Percentiles rank a stretch among this genome's conserved stretches.
These are phyloP conservation scores for Apiotrichum akiyoshidainum DNA, from an alignment of 1,284 basidiomycete species.

Conservation along the genomic window DNA sequence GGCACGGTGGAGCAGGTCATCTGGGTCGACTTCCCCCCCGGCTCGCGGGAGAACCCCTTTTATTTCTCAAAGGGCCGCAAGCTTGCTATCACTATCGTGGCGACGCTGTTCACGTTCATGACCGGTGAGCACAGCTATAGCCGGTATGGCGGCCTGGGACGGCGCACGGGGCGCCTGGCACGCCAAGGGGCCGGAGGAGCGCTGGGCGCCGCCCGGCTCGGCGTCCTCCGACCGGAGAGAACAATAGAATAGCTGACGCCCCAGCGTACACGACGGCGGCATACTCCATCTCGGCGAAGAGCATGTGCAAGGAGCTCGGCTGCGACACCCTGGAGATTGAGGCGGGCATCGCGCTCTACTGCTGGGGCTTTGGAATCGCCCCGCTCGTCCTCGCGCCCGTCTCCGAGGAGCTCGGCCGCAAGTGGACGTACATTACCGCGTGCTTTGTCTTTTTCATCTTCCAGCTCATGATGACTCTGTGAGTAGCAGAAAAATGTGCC, in stretches of 20 bases:
- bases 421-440: conserved; percentile 64
- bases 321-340: conserved; percentile 62
- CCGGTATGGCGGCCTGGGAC: background rate
- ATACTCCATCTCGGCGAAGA: conserved; percentile 60
- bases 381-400: conserved; percentile 70
- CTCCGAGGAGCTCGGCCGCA: conserved; percentile 72
- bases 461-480: conserved; percentile 63
- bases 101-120: conserved; percentile 59
- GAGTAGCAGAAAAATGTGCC: conserved; percentile 37
- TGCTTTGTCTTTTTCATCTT: conserved; percentile 59
- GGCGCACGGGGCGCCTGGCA: background rate
- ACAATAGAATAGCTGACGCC: background rate
- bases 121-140: conserved; percentile 51
- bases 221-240: background rate
- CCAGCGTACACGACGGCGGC: conserved; percentile 58
- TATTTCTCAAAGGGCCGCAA: conserved; percentile 58
- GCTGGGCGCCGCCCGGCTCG: no score
- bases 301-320: conserved; percentile 65
- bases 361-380: conserved; percentile 63
- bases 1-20: conserved; percentile 28
- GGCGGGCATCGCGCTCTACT: conserved; percentile 61
- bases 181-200: background rate
- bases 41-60: conserved; percentile 59
- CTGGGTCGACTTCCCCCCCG: conserved; percentile 60
- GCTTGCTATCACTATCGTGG: conserved; percentile 61